These are phyloP conservation scores for Pichia membranifaciens DNA, from an alignment of 805 yeast genomes.

Conservation along the genomic window DNA sequence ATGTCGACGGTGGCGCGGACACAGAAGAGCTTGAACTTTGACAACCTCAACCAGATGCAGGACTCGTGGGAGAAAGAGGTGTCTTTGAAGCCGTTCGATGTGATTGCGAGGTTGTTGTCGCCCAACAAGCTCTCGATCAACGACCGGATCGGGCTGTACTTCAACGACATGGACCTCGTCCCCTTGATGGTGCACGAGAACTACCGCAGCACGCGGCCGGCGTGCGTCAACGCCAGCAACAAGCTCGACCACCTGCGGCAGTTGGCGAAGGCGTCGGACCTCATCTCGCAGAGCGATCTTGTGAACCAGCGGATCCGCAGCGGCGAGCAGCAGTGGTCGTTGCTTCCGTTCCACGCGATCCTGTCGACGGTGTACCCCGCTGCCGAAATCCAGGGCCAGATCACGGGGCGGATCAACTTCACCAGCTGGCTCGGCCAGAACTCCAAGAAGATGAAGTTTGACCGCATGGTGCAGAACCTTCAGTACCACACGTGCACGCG, in stretches of 20 bases:
- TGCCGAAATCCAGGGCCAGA: conserved; percentile 63
- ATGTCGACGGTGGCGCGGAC: conserved; percentile 80
- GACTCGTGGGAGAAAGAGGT: conserved; percentile 83
- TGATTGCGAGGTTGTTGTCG: conserved; percentile 60
- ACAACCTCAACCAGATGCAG: conserved; percentile 57
- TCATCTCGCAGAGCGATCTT: conserved; percentile 78
- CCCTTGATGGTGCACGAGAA: conserved; percentile 97
- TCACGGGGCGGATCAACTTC: conserved; percentile 67
- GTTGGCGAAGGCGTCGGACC: conserved; percentile 76
- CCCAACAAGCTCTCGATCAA: conserved; percentile 58
- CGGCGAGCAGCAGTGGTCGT: conserved; percentile 89
- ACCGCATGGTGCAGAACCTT: conserved; percentile 74
- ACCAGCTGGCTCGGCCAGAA: conserved; percentile 87
- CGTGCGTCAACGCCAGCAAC: conserved; percentile 25
- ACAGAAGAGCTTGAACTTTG: conserved; percentile 53
- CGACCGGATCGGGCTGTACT: conserved; percentile 82
- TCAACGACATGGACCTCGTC: conserved; percentile 90
- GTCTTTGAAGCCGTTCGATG: conserved; percentile 89
- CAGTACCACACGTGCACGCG: conserved; percentile 81
- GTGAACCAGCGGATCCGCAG: conserved; percentile 81
- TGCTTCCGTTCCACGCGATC: conserved; percentile 86
- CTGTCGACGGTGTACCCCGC: conserved; percentile 82
- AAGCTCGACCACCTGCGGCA: conserved; percentile 52
- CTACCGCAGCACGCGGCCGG: conserved; percentile 64
- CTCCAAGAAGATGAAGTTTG: conserved; percentile 74